Evolutionary conservation across 2,329 filamentous ascomycete genomes (phyloP).

Genomic region (Lecanicillium sp.): DNA sequence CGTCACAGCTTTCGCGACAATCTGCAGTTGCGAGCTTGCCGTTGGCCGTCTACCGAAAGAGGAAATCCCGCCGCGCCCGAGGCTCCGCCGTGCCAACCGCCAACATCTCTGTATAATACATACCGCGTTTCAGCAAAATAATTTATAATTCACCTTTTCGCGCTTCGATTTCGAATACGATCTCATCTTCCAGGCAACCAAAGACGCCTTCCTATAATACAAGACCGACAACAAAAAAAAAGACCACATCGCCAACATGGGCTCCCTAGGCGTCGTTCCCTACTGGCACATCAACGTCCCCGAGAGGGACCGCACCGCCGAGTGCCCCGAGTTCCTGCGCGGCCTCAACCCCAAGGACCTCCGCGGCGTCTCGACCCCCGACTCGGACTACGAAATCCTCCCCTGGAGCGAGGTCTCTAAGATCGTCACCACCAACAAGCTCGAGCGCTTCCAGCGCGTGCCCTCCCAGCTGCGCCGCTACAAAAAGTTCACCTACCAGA

Average conservation of each 20-base stretch:
- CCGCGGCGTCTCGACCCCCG: slow-evolving; percentile 62
- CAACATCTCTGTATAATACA: not conserved
- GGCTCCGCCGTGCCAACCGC: not conserved
- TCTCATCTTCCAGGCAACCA: too few species aligned
- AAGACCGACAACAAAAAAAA: not conserved
- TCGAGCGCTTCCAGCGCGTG: slow-evolving; percentile 69
- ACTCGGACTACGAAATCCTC: slow-evolving; percentile 56
- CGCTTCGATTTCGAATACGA: too few species aligned
- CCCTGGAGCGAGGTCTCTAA: slow-evolving; percentile 64
- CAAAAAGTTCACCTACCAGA: slow-evolving; percentile 57
- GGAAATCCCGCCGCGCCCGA: slow-evolving; percentile 6
- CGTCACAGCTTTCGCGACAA: not conserved
- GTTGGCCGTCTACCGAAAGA: not conserved
- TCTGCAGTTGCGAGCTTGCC: not conserved
- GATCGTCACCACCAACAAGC: slow-evolving; percentile 58
- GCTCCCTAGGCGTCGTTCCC: slow-evolving; percentile 35
- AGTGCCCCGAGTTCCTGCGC: slow-evolving; percentile 67
- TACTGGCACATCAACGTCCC: slow-evolving; percentile 86
- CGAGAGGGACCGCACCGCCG: slow-evolving; percentile 48
- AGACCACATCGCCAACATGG: slow-evolving; percentile 31
- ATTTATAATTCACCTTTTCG: not conserved
- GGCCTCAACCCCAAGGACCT: slow-evolving; percentile 62
- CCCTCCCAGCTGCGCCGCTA: slow-evolving; percentile 78
- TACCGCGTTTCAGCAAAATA: not conserved
- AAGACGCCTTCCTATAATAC: not conserved